Evolutionary conservation across 108 stramenopile genomes (phyloP).

Genomic region (Epithemia pelagica): DNA sequence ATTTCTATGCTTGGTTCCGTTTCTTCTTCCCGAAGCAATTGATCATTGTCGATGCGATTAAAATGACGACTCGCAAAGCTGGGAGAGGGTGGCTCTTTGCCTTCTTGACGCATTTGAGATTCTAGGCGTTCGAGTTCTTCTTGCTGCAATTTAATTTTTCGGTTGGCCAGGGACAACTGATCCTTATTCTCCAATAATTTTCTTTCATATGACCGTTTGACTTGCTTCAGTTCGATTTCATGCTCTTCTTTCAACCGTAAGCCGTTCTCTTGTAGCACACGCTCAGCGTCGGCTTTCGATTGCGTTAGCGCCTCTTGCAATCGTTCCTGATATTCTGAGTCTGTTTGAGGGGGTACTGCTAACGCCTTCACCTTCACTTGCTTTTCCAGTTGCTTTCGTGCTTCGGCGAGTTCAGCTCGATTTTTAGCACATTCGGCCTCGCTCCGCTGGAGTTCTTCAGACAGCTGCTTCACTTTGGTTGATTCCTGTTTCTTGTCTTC

Average conservation of each 20-base stretch:
- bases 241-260: slow-evolving; percentile 24
- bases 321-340: neutral
- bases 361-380: neutral
- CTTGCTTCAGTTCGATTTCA: slow-evolving; percentile 15
- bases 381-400: neutral
- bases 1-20: slow-evolving; percentile 10
- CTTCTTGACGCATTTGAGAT: slow-evolving; percentile 1
- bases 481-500: neutral
- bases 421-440: neutral
- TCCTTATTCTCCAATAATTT: slow-evolving; percentile 15
- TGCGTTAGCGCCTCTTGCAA: neutral
- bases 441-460: neutral
- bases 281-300: slow-evolving; percentile 6
- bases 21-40: neutral
- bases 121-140: slow-evolving; percentile 7
- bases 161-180: slow-evolving; percentile 7
- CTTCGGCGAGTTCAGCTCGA: neutral
- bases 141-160: slow-evolving; percentile 9
- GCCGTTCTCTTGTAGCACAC: slow-evolving; percentile 22
- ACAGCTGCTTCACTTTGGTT: neutral
- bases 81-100: neutral
- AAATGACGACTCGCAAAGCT: slow-evolving; percentile 3
- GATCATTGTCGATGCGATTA: slow-evolving; percentile 10
- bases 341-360: neutral
- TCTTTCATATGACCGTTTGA: slow-evolving; percentile 15